Evolutionary conservation across 2,329 filamentous ascomycete genomes (phyloP).

Genomic region (Phoma herbarum): DNA sequence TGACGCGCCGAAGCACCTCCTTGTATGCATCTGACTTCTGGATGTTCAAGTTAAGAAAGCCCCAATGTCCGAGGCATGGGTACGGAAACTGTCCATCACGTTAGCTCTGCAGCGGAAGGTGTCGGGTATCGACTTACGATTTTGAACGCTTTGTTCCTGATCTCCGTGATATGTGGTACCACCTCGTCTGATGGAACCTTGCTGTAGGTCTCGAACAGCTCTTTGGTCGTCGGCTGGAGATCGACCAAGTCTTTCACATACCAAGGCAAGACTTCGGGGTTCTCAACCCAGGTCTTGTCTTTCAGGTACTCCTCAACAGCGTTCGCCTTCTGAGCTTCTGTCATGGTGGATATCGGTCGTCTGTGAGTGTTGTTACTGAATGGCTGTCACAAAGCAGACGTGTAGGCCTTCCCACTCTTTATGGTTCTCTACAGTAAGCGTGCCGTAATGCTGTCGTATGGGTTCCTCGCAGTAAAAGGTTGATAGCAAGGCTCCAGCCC

Average conservation of each 20-base stretch:
- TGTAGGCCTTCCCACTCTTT: not conserved
- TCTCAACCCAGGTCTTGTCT: constrained; percentile 30
- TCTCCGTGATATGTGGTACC: constrained; percentile 47
- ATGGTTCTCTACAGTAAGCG: not conserved
- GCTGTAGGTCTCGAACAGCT: constrained; percentile 53
- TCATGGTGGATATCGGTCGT: constrained; percentile 19
- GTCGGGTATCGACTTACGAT: constrained; percentile 29
- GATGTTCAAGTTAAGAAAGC: constrained; percentile 48
- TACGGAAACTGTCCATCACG: constrained; percentile 41
- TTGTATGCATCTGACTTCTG: constrained; percentile 37
- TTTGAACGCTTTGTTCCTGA: constrained; percentile 47
- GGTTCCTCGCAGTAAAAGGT: constrained; percentile 6
- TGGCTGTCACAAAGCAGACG: not conserved
- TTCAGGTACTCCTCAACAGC: constrained; percentile 26
- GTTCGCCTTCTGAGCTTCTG: constrained; percentile 19
- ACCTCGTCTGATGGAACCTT: constrained; percentile 48
- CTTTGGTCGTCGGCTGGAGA: constrained; percentile 39
- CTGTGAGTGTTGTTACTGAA: not conserved
- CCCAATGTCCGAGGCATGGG: constrained; percentile 50
- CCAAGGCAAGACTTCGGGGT: constrained; percentile 42
- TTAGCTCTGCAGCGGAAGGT: not conserved
- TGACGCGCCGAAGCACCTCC: constrained; percentile 48
- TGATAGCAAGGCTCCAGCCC: constrained; percentile 9
- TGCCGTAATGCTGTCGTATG: not conserved
- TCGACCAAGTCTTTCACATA: constrained; percentile 43